Evolutionary conservation across 352 stramenopile genomes (phyloP), one percentile per base, ranked within the genome.

Genomic region (Globisporangium cylindrosporum): DNA sequence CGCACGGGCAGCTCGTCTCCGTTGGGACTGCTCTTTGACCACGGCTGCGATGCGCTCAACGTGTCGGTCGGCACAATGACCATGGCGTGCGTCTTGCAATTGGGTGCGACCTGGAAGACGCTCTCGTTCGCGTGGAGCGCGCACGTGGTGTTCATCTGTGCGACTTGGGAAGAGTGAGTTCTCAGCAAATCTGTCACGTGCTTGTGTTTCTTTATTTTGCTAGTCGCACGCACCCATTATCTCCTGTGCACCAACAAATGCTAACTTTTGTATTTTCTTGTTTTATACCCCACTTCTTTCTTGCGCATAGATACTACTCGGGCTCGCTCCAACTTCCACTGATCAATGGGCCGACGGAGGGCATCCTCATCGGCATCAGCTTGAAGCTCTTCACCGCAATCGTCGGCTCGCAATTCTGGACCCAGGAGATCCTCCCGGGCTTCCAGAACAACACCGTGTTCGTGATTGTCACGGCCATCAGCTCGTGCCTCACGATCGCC

Each of bases 271-370:
- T 22, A 20, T 49, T 15, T 43, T 10, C 36, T n/a, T 5, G 41
- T 20, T 43, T 43, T 15, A 12, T 18, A 43, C 5, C 14, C 3
- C 2, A 6, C 15, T 18, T 49, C 5, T 18, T 49, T 9, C 41
- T 67, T 22, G 12, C 49, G 32, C 32, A 36, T 32, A 87, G 79
- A 49, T 99, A 99, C 81, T 97, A 99, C 82, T 98, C 91, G 1
- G 95, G 96, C 29, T 89, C 92, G 68, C 81, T 99, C 12, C 86
- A 98, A 65, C 79, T 99, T 58, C 97, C 97, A 36, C 82, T 97
- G 36, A 90, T 99, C 68, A 99, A 99, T 80, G 97, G 97, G 20
- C 97, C 97, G 2, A 98, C 84, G 14, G 97, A 99, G 76, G 97
- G 97, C 65, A 90, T 99, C 51, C 70, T 99, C 43, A 90, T 97